Percentiles rank a stretch among this genome's conserved stretches.
These are phyloP conservation scores for Toxicodendron radicans DNA, from an alignment of 345 rosid species.

Conservation along the genomic window DNA sequence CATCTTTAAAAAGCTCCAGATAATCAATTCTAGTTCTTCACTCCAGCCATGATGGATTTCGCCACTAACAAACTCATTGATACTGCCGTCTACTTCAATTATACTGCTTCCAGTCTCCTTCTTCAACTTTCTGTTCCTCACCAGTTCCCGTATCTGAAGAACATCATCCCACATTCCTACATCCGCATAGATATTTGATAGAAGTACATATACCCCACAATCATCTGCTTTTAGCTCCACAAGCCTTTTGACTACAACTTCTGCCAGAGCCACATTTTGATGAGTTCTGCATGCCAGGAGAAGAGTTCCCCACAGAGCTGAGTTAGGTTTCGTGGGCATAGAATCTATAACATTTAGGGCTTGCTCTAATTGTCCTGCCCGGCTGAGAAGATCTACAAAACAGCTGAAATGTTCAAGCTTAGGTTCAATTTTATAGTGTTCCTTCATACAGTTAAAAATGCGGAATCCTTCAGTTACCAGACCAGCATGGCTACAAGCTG, in stretches of 20 bases:
- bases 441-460: conserved; percentile 28
- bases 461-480: conserved; percentile 25
- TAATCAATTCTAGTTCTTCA: conserved; percentile 17
- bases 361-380: conserved; percentile 25
- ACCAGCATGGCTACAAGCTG: conserved; percentile 41
- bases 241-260: conserved; percentile 29
- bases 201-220: conserved; percentile 24
- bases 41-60: conserved; percentile 2
- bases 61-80: conserved; percentile 32
- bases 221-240: conserved; percentile 34
- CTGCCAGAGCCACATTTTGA: conserved; percentile 27
- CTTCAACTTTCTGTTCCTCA: conserved; percentile 22
- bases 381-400: conserved; percentile 34
- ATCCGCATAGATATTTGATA: conserved; percentile 34
- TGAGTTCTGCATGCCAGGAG: conserved; percentile 33
- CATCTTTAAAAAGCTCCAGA: conserved; percentile 16
- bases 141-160: conserved; percentile 15
- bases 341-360: conserved; percentile 22
- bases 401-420: conserved; percentile 36
- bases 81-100: conserved; percentile 25
- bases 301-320: conserved; percentile 37
- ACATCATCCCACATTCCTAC: conserved; percentile 37
- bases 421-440: conserved; percentile 23
- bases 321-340: conserved; percentile 30
- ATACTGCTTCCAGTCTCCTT: conserved; percentile 38